Base-by-base conservation (phyloP, 441 rosid species). In the Biscutella laevigata region DNA sequence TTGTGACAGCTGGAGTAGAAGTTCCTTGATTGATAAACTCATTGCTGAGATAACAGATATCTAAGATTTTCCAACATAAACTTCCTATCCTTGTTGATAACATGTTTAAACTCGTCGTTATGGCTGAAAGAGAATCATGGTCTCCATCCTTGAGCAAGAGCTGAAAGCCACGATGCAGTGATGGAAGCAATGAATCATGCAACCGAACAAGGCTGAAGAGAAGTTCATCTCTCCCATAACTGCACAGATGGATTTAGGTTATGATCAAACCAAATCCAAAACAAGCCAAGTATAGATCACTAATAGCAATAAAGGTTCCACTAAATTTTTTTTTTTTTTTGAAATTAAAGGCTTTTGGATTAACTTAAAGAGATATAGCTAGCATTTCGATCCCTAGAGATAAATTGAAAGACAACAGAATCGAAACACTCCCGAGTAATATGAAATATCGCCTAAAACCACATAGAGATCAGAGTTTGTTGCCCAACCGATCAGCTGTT, bases 111-210 rank as follows among this genome's bases (percentile, higher is more conserved):
- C 85, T 81, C 55, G 77, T 57, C 9, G 80, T 58, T 57, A 77
- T 61, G 45, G 76, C 75, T 20, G 79, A 55, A 19, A 64, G 70
- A 64, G 68, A 65, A 57, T 62, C 74, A 69, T 73, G 74, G 44
- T 72, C 79, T 60, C 70, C 69, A 54, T 76, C 80, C 5, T 64
- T 51, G 61, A 64, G 67, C 40, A 78, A 74, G 62, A 71, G 62
- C 48, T 16, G 70, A 46, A 84, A 81, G 38, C 86, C 95, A 42
- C 48, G 80, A 12, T 67, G 79, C 46, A 92, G 70, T 30, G 95
- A 84, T 47, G 97, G 95, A 66, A 92, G 72, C 42, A 92, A 75
- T 35, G 76, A 78, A 79, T 88, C 97, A 70, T 86, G 95, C 76
- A 92, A 72, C 49, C 64, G 77, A 58, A 76, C 77, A 30, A 92